Evolutionary conservation across 2,329 filamentous ascomycete genomes (phyloP).

Genomic region (Aspergillus japonicus): DNA sequence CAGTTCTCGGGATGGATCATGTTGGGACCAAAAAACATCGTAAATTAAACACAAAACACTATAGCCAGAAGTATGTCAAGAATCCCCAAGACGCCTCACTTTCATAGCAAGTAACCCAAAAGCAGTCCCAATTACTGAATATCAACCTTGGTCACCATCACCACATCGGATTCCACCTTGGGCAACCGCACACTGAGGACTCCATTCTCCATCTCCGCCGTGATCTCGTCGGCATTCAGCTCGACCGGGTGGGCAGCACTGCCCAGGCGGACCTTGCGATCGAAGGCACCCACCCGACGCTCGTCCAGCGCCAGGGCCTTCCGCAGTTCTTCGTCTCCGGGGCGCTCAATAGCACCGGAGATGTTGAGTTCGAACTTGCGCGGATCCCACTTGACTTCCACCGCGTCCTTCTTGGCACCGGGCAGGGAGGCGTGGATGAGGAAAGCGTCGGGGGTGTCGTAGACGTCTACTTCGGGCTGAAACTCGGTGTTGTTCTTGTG

Average conservation of each 20-base stretch:
- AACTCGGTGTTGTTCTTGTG: not conserved
- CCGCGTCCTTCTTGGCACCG: constrained; percentile 7
- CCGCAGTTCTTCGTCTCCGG: not conserved
- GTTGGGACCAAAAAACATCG: not conserved
- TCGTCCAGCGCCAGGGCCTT: constrained; percentile 8
- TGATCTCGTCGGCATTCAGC: not conserved
- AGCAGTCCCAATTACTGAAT: not conserved
- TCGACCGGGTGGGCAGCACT: constrained; percentile 1
- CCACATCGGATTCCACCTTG: constrained; percentile 3
- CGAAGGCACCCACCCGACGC: constrained; percentile 2
- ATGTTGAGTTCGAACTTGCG: constrained; percentile 6
- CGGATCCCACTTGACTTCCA: constrained; percentile 9
- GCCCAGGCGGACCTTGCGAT: constrained; percentile 5
- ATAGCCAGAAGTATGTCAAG: not conserved
- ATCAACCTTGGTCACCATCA: constrained; percentile 5
- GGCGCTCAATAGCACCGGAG: not conserved
- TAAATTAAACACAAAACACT: not conserved
- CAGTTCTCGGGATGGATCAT: not conserved
- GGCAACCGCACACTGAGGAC: constrained; percentile 4
- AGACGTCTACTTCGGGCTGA: constrained; percentile 7
- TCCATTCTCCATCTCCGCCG: constrained; percentile 6
- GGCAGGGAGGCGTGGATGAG: constrained; percentile 1
- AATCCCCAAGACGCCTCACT: not conserved
- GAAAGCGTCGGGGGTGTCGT: constrained; percentile 1
- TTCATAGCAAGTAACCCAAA: not conserved